These are phyloP conservation scores for Pyrenopolyporus hunteri DNA, from an alignment of 495 filamentous ascomycete species.

Conservation along the genomic window DNA sequence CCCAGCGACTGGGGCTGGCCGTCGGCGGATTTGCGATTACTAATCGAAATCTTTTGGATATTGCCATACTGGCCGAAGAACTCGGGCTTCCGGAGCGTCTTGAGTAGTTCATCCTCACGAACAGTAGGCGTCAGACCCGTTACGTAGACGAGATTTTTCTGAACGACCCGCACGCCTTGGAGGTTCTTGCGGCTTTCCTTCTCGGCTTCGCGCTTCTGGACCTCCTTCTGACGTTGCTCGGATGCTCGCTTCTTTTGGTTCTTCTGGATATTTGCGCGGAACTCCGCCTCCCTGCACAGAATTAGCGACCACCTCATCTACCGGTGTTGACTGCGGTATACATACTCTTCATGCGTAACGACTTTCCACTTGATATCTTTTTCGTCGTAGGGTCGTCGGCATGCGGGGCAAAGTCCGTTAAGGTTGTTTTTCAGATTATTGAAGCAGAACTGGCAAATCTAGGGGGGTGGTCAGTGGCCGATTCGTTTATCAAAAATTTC, in stretches of 20 bases:
- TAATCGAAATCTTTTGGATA: conserved; percentile 98
- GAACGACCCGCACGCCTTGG: conserved; percentile 90
- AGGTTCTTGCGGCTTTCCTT: conserved; percentile 93
- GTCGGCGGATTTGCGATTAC: conserved; percentile 82
- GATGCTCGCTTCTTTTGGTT: conserved; percentile 86
- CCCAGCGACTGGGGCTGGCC: conserved; percentile 79
- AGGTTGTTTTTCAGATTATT: conserved; percentile 97
- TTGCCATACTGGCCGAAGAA: conserved; percentile 99
- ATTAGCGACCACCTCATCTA: conserved; percentile 37
- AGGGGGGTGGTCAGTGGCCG: conserved; percentile 25
- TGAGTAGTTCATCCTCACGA: conserved; percentile 86
- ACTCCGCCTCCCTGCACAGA: conserved; percentile 57
- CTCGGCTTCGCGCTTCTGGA: conserved; percentile 93
- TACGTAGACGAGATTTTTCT: conserved; percentile 98
- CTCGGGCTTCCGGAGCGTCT: conserved; percentile 81
- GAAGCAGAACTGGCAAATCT: conserved; percentile 99
- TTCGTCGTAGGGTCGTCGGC: conserved; percentile 92
- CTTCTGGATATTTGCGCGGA: conserved; percentile 85
- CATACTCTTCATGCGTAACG: conserved; percentile 90
- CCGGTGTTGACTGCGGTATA: conserved; percentile 15
- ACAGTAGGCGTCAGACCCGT: conserved; percentile 90
- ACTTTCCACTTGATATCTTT: conserved; percentile 96
- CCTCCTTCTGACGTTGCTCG: conserved; percentile 91
- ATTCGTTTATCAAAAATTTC: background rate
- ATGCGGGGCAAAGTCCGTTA: conserved; percentile 95